Evolutionary conservation across 1,139 yeast genomes (phyloP).

Genomic region (Eremothecium gossypii): DNA sequence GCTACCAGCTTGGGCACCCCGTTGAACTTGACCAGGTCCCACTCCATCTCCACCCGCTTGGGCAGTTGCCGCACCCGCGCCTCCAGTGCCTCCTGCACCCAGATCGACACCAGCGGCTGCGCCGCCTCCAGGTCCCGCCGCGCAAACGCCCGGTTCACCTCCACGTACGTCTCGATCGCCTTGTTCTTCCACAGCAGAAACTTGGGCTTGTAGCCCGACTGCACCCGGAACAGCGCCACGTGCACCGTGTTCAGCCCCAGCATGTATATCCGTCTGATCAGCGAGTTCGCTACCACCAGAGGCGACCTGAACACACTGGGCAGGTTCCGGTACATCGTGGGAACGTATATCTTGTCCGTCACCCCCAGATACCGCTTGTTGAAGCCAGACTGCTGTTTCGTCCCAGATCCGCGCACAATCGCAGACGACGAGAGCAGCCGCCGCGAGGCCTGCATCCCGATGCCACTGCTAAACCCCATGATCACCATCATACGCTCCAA

Average conservation of each 20-base stretch:
- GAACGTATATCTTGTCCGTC: conserved; percentile 40
- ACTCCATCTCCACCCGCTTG: conserved; percentile 46
- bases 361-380: conserved; percentile 38
- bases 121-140: conserved; percentile 36
- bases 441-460: too few species aligned
- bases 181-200: conserved; percentile 65
- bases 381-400: conserved; percentile 11
- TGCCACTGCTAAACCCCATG: too few species aligned
- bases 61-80: conserved; percentile 51
- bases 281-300: conserved; percentile 31
- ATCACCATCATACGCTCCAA: too few species aligned
- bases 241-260: conserved; percentile 56
- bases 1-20: conserved; percentile 63
- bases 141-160: conserved; percentile 63
- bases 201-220: conserved; percentile 54
- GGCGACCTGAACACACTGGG: conserved; percentile 40
- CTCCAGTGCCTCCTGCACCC: conserved; percentile 52
- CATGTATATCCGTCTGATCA: conserved; percentile 43
- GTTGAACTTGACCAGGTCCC: conserved; percentile 70
- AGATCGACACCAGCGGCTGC: conserved; percentile 42
- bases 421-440: too few species aligned
- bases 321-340: conserved; percentile 38
- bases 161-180: conserved; percentile 57
- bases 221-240: conserved; percentile 54
- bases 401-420: too few species aligned